A percentile compares a stretch with the other conserved stretches of the same genome.
phyloP scores from a whole-genome alignment of 2,329 filamentous ascomycete genomes.

The Apiospora rasikravindrae region DNA sequence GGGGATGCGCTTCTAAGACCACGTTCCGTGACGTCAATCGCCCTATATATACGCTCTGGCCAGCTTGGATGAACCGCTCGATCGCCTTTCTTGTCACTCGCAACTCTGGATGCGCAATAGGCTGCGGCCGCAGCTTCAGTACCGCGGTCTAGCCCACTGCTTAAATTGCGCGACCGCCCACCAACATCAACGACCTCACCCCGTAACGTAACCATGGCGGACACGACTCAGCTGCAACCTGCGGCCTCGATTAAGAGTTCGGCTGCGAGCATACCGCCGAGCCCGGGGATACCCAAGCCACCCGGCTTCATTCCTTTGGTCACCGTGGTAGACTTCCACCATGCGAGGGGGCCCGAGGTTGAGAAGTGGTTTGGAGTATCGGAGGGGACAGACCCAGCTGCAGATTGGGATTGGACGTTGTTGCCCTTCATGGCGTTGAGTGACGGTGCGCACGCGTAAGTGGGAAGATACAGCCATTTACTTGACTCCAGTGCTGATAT shows the following conservation, averaged over 20 bases:
- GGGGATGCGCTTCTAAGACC: not conserved
- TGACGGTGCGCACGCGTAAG: slow-evolving; percentile 92
- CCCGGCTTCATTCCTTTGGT: slow-evolving; percentile 69
- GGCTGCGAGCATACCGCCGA: slow-evolving; percentile 12
- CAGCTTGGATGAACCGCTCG: slow-evolving; percentile 8
- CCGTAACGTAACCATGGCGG: slow-evolving; percentile 19
- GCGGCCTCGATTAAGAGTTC: not conserved
- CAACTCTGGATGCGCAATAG: slow-evolving; percentile 10
- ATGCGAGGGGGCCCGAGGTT: slow-evolving; percentile 88
- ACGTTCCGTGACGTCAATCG: slow-evolving; percentile 11
- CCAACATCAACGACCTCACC: not conserved
- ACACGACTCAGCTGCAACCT: not conserved
- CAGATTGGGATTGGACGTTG: slow-evolving; percentile 86
- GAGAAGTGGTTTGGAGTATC: slow-evolving; percentile 85
- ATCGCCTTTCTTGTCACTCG: slow-evolving; percentile 1
- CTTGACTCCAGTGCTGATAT: not conserved
- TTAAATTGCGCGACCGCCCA: not conserved
- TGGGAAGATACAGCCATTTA: slow-evolving; percentile 29
- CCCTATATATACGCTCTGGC: not conserved
- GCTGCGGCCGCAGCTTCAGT: slow-evolving; percentile 4
- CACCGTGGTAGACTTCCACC: slow-evolving; percentile 83
- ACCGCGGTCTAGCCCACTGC: not conserved
- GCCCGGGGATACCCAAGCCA: slow-evolving; percentile 21
- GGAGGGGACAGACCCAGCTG: slow-evolving; percentile 77
- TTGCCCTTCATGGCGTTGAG: slow-evolving; percentile 97